These are phyloP conservation scores for Myriosclerotinia curreyana DNA, from an alignment of 2,329 filamentous ascomycete species.

Conservation along the genomic window DNA sequence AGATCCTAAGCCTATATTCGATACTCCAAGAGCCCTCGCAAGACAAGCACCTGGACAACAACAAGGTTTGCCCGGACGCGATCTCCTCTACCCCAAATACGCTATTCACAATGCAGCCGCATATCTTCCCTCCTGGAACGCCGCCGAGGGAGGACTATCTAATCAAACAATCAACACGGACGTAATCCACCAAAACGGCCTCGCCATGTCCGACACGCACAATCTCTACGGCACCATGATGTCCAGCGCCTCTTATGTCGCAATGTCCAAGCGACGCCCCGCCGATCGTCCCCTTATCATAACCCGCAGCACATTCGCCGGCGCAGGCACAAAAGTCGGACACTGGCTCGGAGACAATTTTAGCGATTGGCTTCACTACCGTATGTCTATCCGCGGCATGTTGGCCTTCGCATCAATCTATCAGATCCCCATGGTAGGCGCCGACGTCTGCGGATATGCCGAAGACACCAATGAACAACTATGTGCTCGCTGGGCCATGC, in stretches of 20 bases:
- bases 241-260: conserved; percentile 60
- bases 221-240: conserved; percentile 78
- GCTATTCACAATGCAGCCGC: conserved; percentile 61
- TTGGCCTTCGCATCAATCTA: conserved; percentile 62
- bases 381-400: conserved; percentile 56
- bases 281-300: conserved; percentile 65
- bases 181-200: conserved; percentile 64
- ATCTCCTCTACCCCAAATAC: conserved; percentile 64
- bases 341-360: conserved; percentile 61
- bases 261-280: conserved; percentile 66
- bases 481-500: conserved; percentile 71
- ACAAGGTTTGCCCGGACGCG: conserved; percentile 58
- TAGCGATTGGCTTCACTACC: conserved; percentile 58
- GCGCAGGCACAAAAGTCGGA: conserved; percentile 62
- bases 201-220: conserved; percentile 71
- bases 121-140: conserved; percentile 44
- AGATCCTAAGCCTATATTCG: background rate
- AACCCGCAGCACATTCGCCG: conserved; percentile 72
- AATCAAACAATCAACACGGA: conserved; percentile 65
- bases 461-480: conserved; percentile 63
- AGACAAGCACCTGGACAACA: conserved; percentile 42
- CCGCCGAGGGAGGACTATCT: conserved; percentile 47
- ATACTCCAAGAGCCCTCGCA: conserved; percentile 4
- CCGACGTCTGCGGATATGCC: conserved; percentile 76
- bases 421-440: conserved; percentile 66